Conservation (phyloP, 2,329 filamentous ascomycete genomes). For the Arthrobotrys conoides region DNA sequence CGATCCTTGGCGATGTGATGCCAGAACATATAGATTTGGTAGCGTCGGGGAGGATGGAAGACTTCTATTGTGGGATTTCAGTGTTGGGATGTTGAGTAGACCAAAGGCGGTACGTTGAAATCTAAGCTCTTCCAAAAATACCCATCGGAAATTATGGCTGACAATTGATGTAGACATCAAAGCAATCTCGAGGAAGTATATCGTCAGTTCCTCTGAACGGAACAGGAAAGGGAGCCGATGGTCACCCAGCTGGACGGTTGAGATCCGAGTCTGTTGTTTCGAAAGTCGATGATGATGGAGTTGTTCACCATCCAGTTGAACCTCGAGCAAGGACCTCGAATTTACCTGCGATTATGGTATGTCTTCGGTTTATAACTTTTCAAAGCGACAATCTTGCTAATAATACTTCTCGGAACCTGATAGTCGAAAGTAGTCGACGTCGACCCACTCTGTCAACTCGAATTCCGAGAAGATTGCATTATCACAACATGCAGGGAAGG, state of each 20-base stretch:
- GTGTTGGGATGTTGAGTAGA: conserved; percentile 92
- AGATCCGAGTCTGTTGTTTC: conserved; percentile 56
- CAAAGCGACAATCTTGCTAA: conserved; percentile 15
- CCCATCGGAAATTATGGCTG: not conserved
- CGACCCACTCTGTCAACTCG: conserved; percentile 89
- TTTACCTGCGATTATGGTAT: conserved; percentile 89
- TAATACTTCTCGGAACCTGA: conserved; percentile 35
- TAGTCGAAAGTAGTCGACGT: conserved; percentile 86
- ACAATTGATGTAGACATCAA: conserved; percentile 60
- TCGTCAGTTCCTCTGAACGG: conserved; percentile 68
- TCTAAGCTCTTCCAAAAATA: conserved; percentile 64
- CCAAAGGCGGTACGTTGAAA: conserved; percentile 81
- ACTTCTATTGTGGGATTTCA: conserved; percentile 96
- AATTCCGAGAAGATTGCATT: conserved; percentile 94
- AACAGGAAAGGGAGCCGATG: conserved; percentile 75
- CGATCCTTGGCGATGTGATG: conserved; percentile 96
- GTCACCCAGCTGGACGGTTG: conserved; percentile 69
- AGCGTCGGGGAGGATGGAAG: conserved; percentile 95
- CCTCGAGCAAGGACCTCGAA: conserved; percentile 86
- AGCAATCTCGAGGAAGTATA: conserved; percentile 69
- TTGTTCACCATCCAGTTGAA: conserved; percentile 83
- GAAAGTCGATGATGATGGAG: conserved; percentile 55
- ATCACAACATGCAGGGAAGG: conserved; percentile 92
- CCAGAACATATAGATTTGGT: conserved; percentile 93
- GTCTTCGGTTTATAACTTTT: conserved; percentile 64